Evolutionary conservation across 352 stramenopile genomes (phyloP).

Genomic region (Bremia lactucae): DNA sequence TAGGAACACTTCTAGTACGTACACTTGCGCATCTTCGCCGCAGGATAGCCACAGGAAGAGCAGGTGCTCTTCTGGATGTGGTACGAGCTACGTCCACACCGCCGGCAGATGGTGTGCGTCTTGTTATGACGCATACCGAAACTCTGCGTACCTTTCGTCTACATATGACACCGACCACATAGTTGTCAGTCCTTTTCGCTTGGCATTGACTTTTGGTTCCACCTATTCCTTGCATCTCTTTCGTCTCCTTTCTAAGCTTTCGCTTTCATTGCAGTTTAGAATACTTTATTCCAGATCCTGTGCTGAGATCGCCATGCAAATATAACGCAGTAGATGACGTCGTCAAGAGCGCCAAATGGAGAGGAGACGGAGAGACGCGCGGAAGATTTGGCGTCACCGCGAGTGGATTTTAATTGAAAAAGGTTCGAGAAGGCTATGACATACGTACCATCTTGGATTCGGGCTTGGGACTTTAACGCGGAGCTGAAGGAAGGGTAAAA

Average conservation of each 20-base stretch:
- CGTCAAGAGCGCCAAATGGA: neutral
- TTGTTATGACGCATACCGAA: slow-evolving; percentile 99
- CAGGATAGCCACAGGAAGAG: slow-evolving; percentile 97
- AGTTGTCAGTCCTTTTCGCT: slow-evolving; percentile 11
- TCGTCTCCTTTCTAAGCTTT: slow-evolving; percentile 2
- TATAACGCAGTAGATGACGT: neutral
- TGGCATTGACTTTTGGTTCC: neutral
- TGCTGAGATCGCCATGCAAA: slow-evolving; percentile 5
- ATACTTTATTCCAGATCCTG: neutral
- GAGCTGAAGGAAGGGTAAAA: slow-evolving; percentile 84
- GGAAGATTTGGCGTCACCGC: neutral
- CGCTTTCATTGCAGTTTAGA: slow-evolving; percentile 1
- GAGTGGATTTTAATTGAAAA: neutral
- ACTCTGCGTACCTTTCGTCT: slow-evolving; percentile 99
- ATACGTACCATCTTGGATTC: slow-evolving; percentile 75
- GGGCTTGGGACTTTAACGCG: slow-evolving; percentile 78
- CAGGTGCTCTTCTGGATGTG: slow-evolving; percentile 99
- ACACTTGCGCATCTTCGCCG: slow-evolving; percentile 96
- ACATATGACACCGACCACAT: slow-evolving; percentile 15
- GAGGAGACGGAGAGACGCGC: slow-evolving; percentile 5
- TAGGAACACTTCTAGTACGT: slow-evolving; percentile 13
- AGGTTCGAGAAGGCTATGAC: neutral
- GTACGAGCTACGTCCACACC: slow-evolving; percentile 97
- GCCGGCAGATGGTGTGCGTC: slow-evolving; percentile 98
- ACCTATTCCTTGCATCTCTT: neutral